phyloP scores from a whole-genome alignment of 163 green algal species.

The Scenedesmus sp. region DNA sequence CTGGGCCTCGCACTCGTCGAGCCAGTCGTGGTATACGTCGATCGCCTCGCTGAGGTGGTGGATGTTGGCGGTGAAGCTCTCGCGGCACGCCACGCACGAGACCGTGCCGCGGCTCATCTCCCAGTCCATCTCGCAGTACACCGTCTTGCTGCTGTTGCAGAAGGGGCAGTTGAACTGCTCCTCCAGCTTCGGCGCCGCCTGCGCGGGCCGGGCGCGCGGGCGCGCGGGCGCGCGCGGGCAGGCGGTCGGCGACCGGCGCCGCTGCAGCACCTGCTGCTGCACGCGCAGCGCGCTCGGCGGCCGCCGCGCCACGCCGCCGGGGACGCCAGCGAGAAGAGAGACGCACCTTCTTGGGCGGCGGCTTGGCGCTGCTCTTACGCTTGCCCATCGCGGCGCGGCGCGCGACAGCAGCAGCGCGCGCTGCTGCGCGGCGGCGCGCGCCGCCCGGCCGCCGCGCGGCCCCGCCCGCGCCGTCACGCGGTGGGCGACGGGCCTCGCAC shows the following conservation, averaged over 20 bases:
- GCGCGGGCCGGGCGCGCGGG: neutral
- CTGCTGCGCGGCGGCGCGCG: neutral
- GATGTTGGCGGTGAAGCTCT: constrained; percentile 36
- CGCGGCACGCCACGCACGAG: constrained; percentile 27
- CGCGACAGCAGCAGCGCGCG: neutral
- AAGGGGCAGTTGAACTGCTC: constrained; percentile 49
- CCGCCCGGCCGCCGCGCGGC: too few species aligned
- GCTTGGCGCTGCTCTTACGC: constrained; percentile 49
- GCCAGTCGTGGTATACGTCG: constrained; percentile 47
- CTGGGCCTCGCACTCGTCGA: constrained; percentile 43
- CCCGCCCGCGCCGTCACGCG: too few species aligned
- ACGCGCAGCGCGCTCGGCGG: neutral
- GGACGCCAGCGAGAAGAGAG: too few species aligned
- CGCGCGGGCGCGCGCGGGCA: too few species aligned
- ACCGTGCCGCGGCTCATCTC: constrained; percentile 3
- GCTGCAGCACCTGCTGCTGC: too few species aligned
- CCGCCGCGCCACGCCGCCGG: too few species aligned
- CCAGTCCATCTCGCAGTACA: constrained; percentile 35
- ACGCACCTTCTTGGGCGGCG: constrained; percentile 46
- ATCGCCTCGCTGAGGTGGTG: constrained; percentile 45
- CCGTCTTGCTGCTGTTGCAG: constrained; percentile 45
- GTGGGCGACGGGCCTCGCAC: too few species aligned
- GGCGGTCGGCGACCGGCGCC: too few species aligned
- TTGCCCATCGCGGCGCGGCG: constrained; percentile 36
- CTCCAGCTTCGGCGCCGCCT: constrained; percentile 45